Base-by-base conservation (phyloP, 2,329 filamentous ascomycete genomes). In the Aspergillus melleus region DNA sequence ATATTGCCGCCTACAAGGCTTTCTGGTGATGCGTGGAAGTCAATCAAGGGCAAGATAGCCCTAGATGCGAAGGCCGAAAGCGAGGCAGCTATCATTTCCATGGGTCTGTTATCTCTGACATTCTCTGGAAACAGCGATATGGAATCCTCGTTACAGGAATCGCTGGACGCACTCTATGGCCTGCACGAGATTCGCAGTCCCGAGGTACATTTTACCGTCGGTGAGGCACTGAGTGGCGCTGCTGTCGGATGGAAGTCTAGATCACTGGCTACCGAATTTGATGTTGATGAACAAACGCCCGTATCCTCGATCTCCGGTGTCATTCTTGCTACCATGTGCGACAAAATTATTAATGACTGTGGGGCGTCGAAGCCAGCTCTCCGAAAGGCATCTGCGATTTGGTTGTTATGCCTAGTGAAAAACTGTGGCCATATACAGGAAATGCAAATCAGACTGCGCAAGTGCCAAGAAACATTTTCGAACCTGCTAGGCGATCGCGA, bases 301-400 rank as follows among this genome's bases (percentile, higher is more conserved):
- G 69, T 77, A 22, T 76, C 75, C 46, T 63, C 69, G 3, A 68
- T 77, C 26, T 70, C 75, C 6, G 65, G 69, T 19, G 69, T 68
- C 1, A 74, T 83, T 54, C 77, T 89, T 26, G 77, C 77, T 9
- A 76, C 79, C 0, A 81, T 91, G 1, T 78, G 96, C 5, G 85
- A 90, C 60, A 92, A 89, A 70, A 83, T 96, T 2, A 81, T 98
- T 51, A 79, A 80, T 2, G 89, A 95, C 68, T 95, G 90, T 77
- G 89, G 90, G 68, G 87, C 89, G 9, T 92, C 91, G 0, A 97
- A 97, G 70, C 95, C 95, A 1, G 90, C 92, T 0, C 80, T 97
- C 4, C 88, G 92, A 67, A 96, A 96, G 72, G 92, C 94, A 3
- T 94, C 93, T 0, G 92, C 92, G 0, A 96, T 99, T 67, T 98